phyloP scores from a whole-genome alignment of 805 yeast genomes.

The Yarrowia deformans region DNA sequence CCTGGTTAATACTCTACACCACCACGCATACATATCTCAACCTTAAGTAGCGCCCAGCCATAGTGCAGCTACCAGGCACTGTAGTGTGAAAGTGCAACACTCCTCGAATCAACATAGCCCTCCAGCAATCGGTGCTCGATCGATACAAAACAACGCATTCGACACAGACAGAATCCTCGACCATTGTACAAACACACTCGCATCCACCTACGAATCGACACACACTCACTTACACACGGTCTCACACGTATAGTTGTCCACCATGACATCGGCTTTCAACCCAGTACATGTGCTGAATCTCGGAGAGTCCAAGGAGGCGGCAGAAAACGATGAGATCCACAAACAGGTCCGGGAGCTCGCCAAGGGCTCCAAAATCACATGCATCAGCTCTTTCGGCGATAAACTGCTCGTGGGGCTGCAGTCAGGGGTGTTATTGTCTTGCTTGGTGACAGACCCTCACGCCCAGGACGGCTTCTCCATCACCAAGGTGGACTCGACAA shows the following conservation, averaged over 20 bases:
- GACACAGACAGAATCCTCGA: not conserved
- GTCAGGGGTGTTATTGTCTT: conserved; percentile 47
- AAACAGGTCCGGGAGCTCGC: conserved; percentile 27
- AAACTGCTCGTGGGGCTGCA: conserved; percentile 47
- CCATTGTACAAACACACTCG: not conserved
- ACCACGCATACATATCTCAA: conserved; percentile 21
- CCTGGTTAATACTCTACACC: not conserved
- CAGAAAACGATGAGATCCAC: conserved; percentile 6
- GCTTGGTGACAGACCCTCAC: conserved; percentile 44
- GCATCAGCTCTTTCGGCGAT: conserved; percentile 45
- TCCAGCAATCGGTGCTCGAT: not conserved
- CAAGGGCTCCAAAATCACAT: conserved; percentile 39
- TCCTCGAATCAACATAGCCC: not conserved
- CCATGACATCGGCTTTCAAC: conserved; percentile 33
- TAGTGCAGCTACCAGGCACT: not conserved
- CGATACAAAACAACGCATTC: not conserved
- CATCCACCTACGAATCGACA: not conserved
- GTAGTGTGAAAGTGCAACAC: not conserved
- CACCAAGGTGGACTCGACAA: conserved; percentile 42
- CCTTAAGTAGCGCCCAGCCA: conserved; percentile 11
- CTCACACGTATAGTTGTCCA: not conserved
- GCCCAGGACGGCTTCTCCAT: conserved; percentile 42
- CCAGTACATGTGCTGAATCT: conserved; percentile 35
- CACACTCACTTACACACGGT: not conserved
- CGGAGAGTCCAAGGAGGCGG: conserved; percentile 10